These are phyloP conservation scores for Leccinum uliginosum DNA, from an alignment of 768 basidiomycete species.

Conservation along the genomic window DNA sequence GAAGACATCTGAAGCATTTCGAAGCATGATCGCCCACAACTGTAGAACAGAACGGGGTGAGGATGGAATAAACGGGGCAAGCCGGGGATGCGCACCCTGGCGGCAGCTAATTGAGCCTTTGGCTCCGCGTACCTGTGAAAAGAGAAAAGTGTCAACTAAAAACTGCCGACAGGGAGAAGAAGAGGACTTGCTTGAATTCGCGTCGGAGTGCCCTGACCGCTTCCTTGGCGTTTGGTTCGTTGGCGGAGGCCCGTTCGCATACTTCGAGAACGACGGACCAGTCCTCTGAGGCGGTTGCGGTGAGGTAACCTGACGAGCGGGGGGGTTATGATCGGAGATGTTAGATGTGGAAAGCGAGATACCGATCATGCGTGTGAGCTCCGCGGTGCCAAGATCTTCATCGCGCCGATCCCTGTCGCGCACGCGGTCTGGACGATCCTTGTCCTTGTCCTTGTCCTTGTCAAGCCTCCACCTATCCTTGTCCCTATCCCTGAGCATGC, in stretches of 20 bases:
- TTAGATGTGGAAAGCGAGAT: constrained; percentile 8
- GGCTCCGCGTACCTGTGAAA: constrained; percentile 65
- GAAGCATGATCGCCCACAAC: constrained; percentile 90
- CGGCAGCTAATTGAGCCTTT: constrained; percentile 69
- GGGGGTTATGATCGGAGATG: not conserved
- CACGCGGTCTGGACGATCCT: constrained; percentile 28
- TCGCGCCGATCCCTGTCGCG: constrained; percentile 29
- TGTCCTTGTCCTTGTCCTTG: constrained; percentile 33
- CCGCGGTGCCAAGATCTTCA: constrained; percentile 45
- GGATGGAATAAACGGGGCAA: not conserved
- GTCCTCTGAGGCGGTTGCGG: constrained; percentile 77
- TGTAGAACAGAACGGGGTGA: constrained; percentile 23
- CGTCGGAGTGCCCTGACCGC: constrained; percentile 76
- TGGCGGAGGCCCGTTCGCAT: constrained; percentile 75
- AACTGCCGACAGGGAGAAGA: constrained; percentile 5
- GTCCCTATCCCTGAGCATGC: constrained; percentile 33
- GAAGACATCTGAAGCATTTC: constrained; percentile 72
- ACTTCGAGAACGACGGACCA: constrained; percentile 81
- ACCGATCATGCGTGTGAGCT: constrained; percentile 74
- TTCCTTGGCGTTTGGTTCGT: constrained; percentile 73
- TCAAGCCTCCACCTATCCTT: constrained; percentile 29
- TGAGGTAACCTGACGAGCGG: constrained; percentile 54
- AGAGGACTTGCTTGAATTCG: constrained; percentile 69
- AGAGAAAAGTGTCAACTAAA: constrained; percentile 2
- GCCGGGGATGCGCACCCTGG: constrained; percentile 47